Evolutionary conservation across 2,329 filamentous ascomycete species (phyloP).

Genomic region (Aureobasidium musti): DNA sequence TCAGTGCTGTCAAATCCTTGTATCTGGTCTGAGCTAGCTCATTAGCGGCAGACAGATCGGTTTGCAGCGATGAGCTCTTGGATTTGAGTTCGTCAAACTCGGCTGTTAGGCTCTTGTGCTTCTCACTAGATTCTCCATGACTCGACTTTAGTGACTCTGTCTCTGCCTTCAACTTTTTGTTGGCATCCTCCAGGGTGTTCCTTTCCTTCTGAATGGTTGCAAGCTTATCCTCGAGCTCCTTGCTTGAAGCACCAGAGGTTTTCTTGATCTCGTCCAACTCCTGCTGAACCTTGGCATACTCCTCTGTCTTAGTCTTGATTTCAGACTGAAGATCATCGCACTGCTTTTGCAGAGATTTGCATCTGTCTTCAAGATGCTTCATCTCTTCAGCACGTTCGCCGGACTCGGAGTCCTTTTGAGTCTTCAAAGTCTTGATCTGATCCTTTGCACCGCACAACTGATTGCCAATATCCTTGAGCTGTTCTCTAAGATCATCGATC

Average conservation of each 20-base stretch:
- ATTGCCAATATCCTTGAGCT: constrained; percentile 74
- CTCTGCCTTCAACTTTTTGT: constrained; percentile 71
- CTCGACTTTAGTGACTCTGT: constrained; percentile 58
- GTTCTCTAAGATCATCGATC: constrained; percentile 79
- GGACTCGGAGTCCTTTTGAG: constrained; percentile 55
- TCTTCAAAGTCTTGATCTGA: constrained; percentile 66
- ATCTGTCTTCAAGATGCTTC: constrained; percentile 35
- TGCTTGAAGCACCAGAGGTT: constrained; percentile 44
- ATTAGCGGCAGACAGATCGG: constrained; percentile 81
- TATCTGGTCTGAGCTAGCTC: constrained; percentile 83
- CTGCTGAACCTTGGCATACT: constrained; percentile 28
- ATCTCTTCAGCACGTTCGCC: constrained; percentile 37
- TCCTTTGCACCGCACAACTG: constrained; percentile 84
- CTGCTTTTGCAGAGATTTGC: constrained; percentile 61
- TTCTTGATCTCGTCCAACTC: constrained; percentile 30
- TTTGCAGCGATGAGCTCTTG: constrained; percentile 70
- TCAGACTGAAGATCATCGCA: constrained; percentile 52
- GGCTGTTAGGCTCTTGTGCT: constrained; percentile 58
- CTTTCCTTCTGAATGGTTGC: constrained; percentile 59
- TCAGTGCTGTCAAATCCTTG: constrained; percentile 80
- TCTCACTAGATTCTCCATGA: constrained; percentile 52
- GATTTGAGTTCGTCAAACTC: constrained; percentile 72
- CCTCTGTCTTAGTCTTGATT: constrained; percentile 29
- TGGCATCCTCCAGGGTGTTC: constrained; percentile 61
- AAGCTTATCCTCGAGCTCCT: constrained; percentile 60